phyloP scores from a whole-genome alignment of 2,329 filamentous ascomycete genomes.

The Diaporthe destruens region DNA sequence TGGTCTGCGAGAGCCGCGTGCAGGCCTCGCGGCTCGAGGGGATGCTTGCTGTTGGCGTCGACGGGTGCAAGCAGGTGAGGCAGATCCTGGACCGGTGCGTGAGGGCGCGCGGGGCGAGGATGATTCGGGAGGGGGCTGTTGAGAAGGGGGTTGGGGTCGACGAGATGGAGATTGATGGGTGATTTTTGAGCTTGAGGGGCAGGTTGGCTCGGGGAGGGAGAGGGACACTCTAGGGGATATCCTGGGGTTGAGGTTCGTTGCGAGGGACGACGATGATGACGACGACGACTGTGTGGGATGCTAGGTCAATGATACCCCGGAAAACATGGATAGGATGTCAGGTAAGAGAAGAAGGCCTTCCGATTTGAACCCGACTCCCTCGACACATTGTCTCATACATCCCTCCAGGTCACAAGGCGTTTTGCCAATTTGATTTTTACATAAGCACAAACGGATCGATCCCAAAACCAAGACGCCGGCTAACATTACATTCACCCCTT shows the following conservation, averaged over 20 bases:
- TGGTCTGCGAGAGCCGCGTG: constrained; percentile 91
- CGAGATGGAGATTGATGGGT: constrained; percentile 63
- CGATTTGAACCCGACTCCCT: not conserved
- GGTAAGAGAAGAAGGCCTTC: constrained; percentile 18
- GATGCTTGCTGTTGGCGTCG: constrained; percentile 92
- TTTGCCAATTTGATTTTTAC: not conserved
- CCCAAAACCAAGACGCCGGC: constrained; percentile 35
- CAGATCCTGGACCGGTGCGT: constrained; percentile 85
- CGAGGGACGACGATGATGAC: not conserved
- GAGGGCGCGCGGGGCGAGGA: constrained; percentile 74
- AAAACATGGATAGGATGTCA: not conserved
- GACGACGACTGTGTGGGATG: not conserved
- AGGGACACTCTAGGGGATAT: not conserved
- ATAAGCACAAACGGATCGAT: constrained; percentile 21
- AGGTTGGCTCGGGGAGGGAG: not conserved
- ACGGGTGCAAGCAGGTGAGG: constrained; percentile 89
- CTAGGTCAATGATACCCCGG: constrained; percentile 34
- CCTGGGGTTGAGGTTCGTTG: not conserved
- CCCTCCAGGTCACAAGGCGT: not conserved
- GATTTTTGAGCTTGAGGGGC: constrained; percentile 32
- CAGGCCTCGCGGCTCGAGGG: constrained; percentile 85
- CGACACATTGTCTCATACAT: not conserved
- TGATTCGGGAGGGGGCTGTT: constrained; percentile 69
- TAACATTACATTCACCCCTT: constrained; percentile 31
- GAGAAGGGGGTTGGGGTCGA: constrained; percentile 60